Evolutionary conservation across 768 basidiomycete species (phyloP).

Genomic region (Leccinum pellstonianum): DNA sequence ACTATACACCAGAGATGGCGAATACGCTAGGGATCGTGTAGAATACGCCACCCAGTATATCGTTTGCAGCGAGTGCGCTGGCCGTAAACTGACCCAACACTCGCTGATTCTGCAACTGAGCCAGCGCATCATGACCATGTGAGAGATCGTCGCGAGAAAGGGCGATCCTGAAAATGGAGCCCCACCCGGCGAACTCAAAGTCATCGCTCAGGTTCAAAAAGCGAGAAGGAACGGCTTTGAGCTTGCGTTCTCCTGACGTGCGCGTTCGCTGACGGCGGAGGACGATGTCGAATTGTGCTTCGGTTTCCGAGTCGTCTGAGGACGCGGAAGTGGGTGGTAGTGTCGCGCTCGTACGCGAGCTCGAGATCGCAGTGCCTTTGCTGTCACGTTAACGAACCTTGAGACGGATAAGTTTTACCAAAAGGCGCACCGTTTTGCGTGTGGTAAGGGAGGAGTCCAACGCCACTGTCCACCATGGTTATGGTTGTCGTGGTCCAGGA

Average conservation of each 20-base stretch:
- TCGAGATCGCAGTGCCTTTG: neutral
- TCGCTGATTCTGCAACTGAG: constrained; percentile 33
- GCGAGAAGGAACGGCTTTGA: constrained; percentile 48
- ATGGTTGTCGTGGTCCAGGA: too few species aligned
- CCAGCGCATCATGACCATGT: constrained; percentile 33
- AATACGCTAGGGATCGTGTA: constrained; percentile 69
- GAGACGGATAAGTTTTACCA: neutral
- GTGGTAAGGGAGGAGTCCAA: neutral
- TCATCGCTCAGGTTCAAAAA: constrained; percentile 60
- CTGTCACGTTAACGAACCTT: neutral
- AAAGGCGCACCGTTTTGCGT: constrained; percentile 8
- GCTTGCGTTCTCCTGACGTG: constrained; percentile 42
- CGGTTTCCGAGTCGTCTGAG: constrained; percentile 27
- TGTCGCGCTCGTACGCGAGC: neutral
- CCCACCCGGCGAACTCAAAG: constrained; percentile 77
- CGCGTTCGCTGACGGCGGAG: constrained; percentile 58
- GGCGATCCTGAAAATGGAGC: constrained; percentile 46
- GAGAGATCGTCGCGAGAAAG: constrained; percentile 44
- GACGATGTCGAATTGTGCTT: constrained; percentile 54
- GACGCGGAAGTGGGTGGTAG: constrained; percentile 42
- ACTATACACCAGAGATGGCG: constrained; percentile 63
- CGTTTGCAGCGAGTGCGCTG: constrained; percentile 65
- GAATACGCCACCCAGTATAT: constrained; percentile 65
- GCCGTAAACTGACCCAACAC: constrained; percentile 64
- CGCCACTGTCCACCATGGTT: neutral